Base-by-base conservation (phyloP, 257 asterid species). In the Misopates orontium region DNA sequence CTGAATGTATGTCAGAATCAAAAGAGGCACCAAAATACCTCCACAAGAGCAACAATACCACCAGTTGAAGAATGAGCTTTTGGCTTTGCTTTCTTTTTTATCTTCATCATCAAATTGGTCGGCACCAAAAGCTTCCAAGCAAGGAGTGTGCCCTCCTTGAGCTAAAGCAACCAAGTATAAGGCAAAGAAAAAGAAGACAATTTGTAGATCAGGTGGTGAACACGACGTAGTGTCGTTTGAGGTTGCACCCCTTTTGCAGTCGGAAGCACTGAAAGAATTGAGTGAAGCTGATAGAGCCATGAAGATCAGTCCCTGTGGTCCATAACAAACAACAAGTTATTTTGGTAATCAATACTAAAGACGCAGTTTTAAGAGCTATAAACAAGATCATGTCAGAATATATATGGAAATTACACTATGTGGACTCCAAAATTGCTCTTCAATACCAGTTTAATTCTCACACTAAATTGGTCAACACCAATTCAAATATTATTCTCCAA, bases 1-100 rank as follows among this genome's bases (percentile, higher is more conserved):
- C 24, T 83, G 84, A 77, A 85, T 78, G 69, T 85, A 85, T 64
- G 62, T 78, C 72, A 85, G 39, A 39, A 69, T 50, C 39, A 66
- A 60, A 42, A 78, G 24, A 1, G 86, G 63, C 10, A 78, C 51
- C 41, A 74, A 39, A n/a, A 28, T 22, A 62, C 80, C 72, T 1
- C 44, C 39, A 62, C 73, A 69, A 32, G 74, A 36, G 24, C 53
- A 74, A 42, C 81, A 75, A 32, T 56, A 64, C 78, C 81, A 79
- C 81, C 81, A 79, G 41, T 71, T 79, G 75, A 72, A 79, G 68
- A 79, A 79, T 5, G 84, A 75, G 59, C 79, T 69, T 45, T 69
- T 79, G 17, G 75, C 67, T 44, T 75, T 75, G 11, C 71, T 63
- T 50, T 79, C 84, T 45, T 58, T 36, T 10, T 51, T 42, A 49